Evolutionary conservation across 2,329 filamentous ascomycete species (phyloP).

Genomic region (Scolecobasidium constrictum): DNA sequence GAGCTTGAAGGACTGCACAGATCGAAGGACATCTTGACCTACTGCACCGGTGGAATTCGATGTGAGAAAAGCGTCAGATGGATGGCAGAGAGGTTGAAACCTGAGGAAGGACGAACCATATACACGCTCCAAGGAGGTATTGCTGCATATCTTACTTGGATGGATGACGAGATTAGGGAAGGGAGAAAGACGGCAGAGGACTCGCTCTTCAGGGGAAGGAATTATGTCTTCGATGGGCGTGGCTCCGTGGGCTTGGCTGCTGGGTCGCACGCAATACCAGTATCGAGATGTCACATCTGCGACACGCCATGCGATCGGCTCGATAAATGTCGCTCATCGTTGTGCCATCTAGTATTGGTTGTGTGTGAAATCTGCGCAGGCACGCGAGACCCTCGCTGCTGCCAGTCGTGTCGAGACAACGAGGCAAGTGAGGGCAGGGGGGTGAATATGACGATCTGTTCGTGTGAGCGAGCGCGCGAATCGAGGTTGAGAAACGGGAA

Average conservation of each 20-base stretch:
- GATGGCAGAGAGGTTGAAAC: slow-evolving; percentile 16
- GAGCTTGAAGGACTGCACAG: slow-evolving; percentile 10
- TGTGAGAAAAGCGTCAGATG: slow-evolving; percentile 19
- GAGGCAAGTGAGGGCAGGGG: too few species aligned
- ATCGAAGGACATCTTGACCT: slow-evolving; percentile 15
- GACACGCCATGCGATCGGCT: slow-evolving; percentile 12
- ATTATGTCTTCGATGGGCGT: slow-evolving; percentile 18
- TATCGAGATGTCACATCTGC: slow-evolving; percentile 16
- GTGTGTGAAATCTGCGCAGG: slow-evolving; percentile 14
- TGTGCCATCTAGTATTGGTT: slow-evolving; percentile 17
- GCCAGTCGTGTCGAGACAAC: slow-evolving; percentile 14
- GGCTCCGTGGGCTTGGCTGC: slow-evolving; percentile 14
- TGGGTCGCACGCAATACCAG: slow-evolving; percentile 3
- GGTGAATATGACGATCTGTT: too few species aligned
- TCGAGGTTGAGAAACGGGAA: too few species aligned
- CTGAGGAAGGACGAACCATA: slow-evolving; percentile 11
- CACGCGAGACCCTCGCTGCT: slow-evolving; percentile 12
- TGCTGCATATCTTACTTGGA: slow-evolving; percentile 17
- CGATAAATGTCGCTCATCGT: slow-evolving; percentile 13
- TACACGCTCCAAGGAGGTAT: slow-evolving; percentile 17
- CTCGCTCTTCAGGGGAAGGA: slow-evolving; percentile 15
- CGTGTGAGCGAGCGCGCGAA: too few species aligned
- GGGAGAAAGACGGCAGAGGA: slow-evolving; percentile 14
- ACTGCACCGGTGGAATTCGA: slow-evolving; percentile 18
- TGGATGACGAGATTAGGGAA: slow-evolving; percentile 14